phyloP scores from a whole-genome alignment of 164 flowering plant species.

The Chimonanthus praecox region DNA sequence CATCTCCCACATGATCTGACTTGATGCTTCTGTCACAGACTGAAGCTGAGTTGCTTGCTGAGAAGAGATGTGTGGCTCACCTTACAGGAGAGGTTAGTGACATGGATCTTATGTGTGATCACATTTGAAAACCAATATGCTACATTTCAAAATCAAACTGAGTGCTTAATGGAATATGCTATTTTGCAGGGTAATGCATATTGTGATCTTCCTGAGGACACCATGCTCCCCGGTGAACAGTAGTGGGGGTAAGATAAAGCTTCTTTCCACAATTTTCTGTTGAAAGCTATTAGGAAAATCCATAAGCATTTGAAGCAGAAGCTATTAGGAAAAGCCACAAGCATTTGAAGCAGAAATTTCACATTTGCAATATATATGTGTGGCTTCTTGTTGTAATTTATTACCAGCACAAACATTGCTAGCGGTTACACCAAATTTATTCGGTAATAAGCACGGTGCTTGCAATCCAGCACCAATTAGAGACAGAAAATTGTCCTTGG shows the following conservation, averaged over 20 bases:
- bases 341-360: neutral
- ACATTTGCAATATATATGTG: neutral
- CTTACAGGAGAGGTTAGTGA: slow-evolving; percentile 80
- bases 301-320: neutral
- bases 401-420: neutral
- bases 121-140: neutral
- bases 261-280: neutral
- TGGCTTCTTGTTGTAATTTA: neutral
- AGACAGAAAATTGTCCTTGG: neutral
- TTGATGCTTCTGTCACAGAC: slow-evolving; percentile 38
- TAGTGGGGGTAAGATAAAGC: slow-evolving; percentile 15
- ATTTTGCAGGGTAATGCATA: slow-evolving; percentile 61
- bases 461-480: neutral
- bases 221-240: slow-evolving; percentile 98
- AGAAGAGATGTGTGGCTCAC: slow-evolving; percentile 90
- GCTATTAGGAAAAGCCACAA: neutral
- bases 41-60: slow-evolving; percentile 92
- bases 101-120: neutral
- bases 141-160: neutral
- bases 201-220: slow-evolving; percentile 93
- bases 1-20: neutral
- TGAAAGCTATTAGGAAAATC: neutral
- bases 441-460: neutral
- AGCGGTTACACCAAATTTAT: neutral
- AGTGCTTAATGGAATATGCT: neutral